Evolutionary conservation across 768 basidiomycete species (phyloP), one percentile per base, ranked within the genome.

Genomic region (Phanerochaete sordida): DNA sequence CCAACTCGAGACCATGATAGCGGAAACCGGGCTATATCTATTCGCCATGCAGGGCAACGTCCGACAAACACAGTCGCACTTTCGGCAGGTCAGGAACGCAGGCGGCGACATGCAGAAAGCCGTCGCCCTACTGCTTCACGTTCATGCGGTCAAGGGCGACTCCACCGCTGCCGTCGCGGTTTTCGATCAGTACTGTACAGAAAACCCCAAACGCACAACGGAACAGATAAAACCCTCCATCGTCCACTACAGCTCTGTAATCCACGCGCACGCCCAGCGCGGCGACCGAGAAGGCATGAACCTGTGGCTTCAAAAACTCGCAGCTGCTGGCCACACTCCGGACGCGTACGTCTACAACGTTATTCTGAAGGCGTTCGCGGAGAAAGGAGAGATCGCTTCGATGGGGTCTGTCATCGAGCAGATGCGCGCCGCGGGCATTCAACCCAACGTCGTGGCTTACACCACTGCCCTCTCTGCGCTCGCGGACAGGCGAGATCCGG

Each of bases 401-500:
- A 77, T 87, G 51, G 70, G 76, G 16, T 63, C 70, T 9, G 69
- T 86, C 6, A 74, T 91, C 59, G 70, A 81, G 35, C 80, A 86
- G 69, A 90, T 95, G 90, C 79, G 80, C 48, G 64, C 69, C 2
- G 73, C 76, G 3, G 77, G 79, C 1, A 56, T 85, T 21, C 56
- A 65, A 37, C 85, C 86, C 8, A 79, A 81, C 50, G 67, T 63
- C 6, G 74, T 80, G 39, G 75, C 84, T 11, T 95, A 90, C 69
- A 90, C 87, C 11, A 81, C 78, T 8, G 74, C 93, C 58, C 81
- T 95, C 63, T 73, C 79, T n/a, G 76, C 86, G 60, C 82, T 92
- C 37, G 86, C 87, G 11, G 75, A 78, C 50, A 78, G 82, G 48
- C 77, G 78, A 58, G 90, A 94, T 67, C 76, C 83, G 0, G 72